A percentile compares a stretch with the other conserved stretches of the same genome.
Conservation (phyloP, 306 rosid species). For the Myrica gale region DNA sequence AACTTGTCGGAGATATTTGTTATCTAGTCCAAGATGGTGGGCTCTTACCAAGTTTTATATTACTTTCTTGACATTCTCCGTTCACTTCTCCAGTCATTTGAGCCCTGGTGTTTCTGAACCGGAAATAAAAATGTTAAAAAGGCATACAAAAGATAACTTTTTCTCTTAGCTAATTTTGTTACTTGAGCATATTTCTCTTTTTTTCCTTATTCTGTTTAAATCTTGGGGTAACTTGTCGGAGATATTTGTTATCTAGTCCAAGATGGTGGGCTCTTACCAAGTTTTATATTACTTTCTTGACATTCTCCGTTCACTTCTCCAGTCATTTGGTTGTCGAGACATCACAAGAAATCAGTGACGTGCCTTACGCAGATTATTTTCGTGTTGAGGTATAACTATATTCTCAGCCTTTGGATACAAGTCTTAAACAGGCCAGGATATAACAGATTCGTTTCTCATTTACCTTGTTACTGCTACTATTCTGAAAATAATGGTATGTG, state of each 20-base stretch:
- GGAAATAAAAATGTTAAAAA: no score
- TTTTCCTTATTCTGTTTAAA: no score
- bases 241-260: no score
- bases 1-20: no score
- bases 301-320: constrained; percentile 35
- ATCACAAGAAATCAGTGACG: constrained; percentile 84
- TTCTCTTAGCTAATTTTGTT: no score
- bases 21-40: no score
- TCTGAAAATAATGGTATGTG: neutral
- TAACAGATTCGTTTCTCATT: neutral
- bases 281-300: constrained; percentile 21
- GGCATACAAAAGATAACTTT: no score
- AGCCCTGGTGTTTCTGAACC: no score
- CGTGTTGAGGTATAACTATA: constrained; percentile 69
- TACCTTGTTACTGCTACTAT: neutral
- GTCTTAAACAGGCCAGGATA: neutral
- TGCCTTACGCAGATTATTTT: constrained; percentile 88
- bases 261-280: neutral
- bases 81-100: constrained; percentile 67
- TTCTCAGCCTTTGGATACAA: neutral
- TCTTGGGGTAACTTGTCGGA: no score
- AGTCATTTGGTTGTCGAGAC: constrained; percentile 92
- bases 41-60: neutral
- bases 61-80: constrained; percentile 31
- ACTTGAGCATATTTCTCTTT: no score